phyloP scores from a whole-genome alignment of 768 basidiomycete species.

The Candolleomyces efflorescens region DNA sequence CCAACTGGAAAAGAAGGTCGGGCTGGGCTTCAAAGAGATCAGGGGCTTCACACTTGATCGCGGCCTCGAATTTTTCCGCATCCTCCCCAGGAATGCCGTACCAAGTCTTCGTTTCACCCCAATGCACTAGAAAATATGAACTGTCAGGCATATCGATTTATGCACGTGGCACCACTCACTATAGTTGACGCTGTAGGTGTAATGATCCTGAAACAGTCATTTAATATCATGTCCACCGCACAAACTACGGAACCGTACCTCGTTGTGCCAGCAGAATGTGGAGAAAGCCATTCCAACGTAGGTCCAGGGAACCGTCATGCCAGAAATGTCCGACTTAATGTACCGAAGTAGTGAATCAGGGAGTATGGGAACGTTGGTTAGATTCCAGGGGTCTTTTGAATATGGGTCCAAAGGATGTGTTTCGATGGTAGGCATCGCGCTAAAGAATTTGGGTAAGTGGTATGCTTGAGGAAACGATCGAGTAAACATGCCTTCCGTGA shows the following conservation, averaged over 20 bases:
- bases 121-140: conserved; percentile 68
- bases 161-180: conserved; percentile 46
- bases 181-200: conserved; percentile 94
- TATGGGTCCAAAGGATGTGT: conserved; percentile 86
- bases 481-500: conserved; percentile 79
- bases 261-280: conserved; percentile 99
- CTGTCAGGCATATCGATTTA: conserved; percentile 12
- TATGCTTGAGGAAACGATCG: neutral
- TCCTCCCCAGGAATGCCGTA: conserved; percentile 97
- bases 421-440: conserved; percentile 94
- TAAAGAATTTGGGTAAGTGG: conserved; percentile 23
- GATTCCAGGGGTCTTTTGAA: conserved; percentile 92
- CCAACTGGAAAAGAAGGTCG: conserved; percentile 93
- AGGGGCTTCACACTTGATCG: conserved; percentile 92
- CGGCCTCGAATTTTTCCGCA: conserved; percentile 93
- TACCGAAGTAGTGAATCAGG: conserved; percentile 91
- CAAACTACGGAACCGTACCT: conserved; percentile 42
- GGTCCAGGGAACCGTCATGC: conserved; percentile 99
- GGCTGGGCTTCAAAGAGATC: conserved; percentile 98
- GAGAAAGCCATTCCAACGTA: conserved; percentile 99
- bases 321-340: conserved; percentile 98
- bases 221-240: neutral
- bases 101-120: conserved; percentile 99
- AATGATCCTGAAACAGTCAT: conserved; percentile 69
- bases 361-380: conserved; percentile 95